These are phyloP conservation scores for Exophiala sp. DNA, from an alignment of 2,329 filamentous ascomycete genomes.

Conservation along the genomic window DNA sequence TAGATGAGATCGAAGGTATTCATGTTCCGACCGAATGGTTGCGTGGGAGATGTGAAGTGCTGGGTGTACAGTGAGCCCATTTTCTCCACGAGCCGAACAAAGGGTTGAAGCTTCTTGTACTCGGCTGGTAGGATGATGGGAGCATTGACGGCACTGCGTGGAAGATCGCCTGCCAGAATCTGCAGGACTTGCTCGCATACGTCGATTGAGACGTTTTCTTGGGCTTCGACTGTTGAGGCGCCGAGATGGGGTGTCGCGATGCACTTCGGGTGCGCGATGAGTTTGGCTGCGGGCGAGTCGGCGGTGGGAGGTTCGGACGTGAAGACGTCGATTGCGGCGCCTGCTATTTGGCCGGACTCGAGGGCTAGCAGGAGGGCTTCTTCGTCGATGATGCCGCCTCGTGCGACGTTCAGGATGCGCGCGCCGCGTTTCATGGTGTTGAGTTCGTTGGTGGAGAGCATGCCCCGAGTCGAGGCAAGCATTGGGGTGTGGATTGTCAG, in stretches of 20 bases:
- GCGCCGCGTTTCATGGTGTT: slow-evolving; percentile 69
- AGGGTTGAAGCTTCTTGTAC: slow-evolving; percentile 72
- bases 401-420: slow-evolving; percentile 72
- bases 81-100: slow-evolving; percentile 71
- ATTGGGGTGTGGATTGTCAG: slow-evolving; percentile 78
- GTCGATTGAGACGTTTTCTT: slow-evolving; percentile 79
- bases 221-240: slow-evolving; percentile 75
- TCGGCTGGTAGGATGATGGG: slow-evolving; percentile 78
- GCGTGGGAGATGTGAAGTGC: slow-evolving; percentile 53
- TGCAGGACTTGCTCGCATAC: slow-evolving; percentile 76
- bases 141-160: slow-evolving; percentile 74
- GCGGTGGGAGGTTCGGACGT: slow-evolving; percentile 74
- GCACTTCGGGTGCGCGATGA: slow-evolving; percentile 68
- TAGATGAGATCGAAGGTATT: slow-evolving; percentile 70
- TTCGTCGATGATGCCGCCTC: slow-evolving; percentile 79
- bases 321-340: slow-evolving; percentile 77
- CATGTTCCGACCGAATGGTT: slow-evolving; percentile 53
- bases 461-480: slow-evolving; percentile 70
- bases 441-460: slow-evolving; percentile 66
- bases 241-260: slow-evolving; percentile 77
- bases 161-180: slow-evolving; percentile 68
- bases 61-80: slow-evolving; percentile 78
- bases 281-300: slow-evolving; percentile 57
- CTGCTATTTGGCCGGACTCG: slow-evolving; percentile 67
- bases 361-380: slow-evolving; percentile 66